A percentile compares a stretch with the other conserved stretches of the same genome.
Evolutionary conservation across 2,329 filamentous ascomycete genomes (phyloP).

Genomic region (Exserohilum rostratum): DNA sequence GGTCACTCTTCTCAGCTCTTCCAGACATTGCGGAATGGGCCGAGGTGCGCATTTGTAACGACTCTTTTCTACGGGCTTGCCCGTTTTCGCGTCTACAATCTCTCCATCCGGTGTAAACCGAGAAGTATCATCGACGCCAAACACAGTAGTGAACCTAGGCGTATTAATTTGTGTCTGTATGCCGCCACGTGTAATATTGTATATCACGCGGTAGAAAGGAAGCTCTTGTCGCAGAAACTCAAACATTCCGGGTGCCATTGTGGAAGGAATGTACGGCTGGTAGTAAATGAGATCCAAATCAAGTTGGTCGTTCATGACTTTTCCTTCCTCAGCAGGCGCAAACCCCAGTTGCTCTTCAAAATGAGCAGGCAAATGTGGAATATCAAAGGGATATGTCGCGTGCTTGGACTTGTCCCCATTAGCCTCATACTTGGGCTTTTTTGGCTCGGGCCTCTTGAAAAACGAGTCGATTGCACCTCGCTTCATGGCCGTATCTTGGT

Average conservation of each 20-base stretch:
- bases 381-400: constrained; percentile 59
- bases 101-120: constrained; percentile 55
- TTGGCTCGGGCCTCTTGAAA: constrained; percentile 60
- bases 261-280: constrained; percentile 70
- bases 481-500: constrained; percentile 28
- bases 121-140: constrained; percentile 68
- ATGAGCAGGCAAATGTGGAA: constrained; percentile 55
- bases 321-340: constrained; percentile 60
- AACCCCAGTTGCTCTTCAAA: constrained; percentile 52
- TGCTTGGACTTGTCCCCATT: constrained; percentile 50
- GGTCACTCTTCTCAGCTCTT: constrained; percentile 65
- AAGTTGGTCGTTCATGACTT: constrained; percentile 67
- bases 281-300: constrained; percentile 78
- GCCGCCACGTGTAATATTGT: constrained; percentile 71
- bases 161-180: constrained; percentile 67
- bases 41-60: constrained; percentile 68
- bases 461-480: constrained; percentile 74
- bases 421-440: constrained; percentile 48
- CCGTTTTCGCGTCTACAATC: constrained; percentile 53
- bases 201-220: constrained; percentile 77
- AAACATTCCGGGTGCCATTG: constrained; percentile 66
- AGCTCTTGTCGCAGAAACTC: constrained; percentile 72
- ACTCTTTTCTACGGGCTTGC: constrained; percentile 48
- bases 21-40: constrained; percentile 73
- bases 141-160: constrained; percentile 66